These are phyloP conservation scores for Raphanus sativus DNA, from an alignment of 345 rosid species.

Conservation along the genomic window DNA sequence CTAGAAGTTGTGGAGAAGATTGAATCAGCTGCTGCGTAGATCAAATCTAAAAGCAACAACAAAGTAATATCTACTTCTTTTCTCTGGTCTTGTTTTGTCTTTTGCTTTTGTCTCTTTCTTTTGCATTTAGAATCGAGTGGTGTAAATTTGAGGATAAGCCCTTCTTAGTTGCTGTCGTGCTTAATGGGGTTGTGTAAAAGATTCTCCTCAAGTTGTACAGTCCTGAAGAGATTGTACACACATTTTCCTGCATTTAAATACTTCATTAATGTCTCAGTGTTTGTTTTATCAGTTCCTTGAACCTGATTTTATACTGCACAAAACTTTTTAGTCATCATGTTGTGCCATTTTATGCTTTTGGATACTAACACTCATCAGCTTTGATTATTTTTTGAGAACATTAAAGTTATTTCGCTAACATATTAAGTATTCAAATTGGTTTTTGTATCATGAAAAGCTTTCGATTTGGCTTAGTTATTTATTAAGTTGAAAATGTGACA, in stretches of 20 bases:
- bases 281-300: slow-evolving; percentile 9
- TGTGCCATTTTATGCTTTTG: neutral
- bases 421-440: too few relatives aligned
- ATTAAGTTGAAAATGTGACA: too few relatives aligned
- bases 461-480: too few relatives aligned
- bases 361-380: neutral
- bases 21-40: slow-evolving; percentile 47
- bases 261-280: slow-evolving; percentile 3
- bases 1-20: slow-evolving; percentile 83
- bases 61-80: neutral
- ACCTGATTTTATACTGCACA: neutral
- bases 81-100: neutral
- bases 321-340: neutral
- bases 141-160: slow-evolving; percentile 38
- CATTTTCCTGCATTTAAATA: neutral
- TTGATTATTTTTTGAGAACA: neutral
- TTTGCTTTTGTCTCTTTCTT: slow-evolving; percentile 13
- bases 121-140: slow-evolving; percentile 19
- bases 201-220: slow-evolving; percentile 36
- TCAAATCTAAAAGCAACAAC: slow-evolving; percentile 3
- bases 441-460: too few relatives aligned
- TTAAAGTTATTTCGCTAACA: too few relatives aligned
- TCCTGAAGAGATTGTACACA: slow-evolving; percentile 33
- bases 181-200: slow-evolving; percentile 29
- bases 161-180: slow-evolving; percentile 19